Evolutionary conservation across 371 early-diverging fungal genomes (phyloP).

Genomic region (Blyttiomyces sp.): DNA sequence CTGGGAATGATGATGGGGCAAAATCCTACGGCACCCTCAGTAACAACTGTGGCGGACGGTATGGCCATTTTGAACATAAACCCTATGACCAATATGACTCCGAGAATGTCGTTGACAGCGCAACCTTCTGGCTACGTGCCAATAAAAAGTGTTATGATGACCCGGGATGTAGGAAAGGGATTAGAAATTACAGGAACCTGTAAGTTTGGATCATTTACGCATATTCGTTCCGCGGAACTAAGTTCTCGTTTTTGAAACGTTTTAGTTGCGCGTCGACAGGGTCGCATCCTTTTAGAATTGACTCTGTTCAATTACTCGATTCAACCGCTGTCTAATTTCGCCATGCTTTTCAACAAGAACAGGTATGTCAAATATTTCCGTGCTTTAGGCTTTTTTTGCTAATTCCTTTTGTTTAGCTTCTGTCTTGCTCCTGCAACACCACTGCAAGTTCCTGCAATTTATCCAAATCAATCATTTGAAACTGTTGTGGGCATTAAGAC

Average conservation of each 20-base stretch:
- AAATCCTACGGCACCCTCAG: background rate
- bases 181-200: constrained; percentile 45
- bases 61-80: background rate
- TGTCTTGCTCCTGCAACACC: constrained; percentile 30
- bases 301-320: constrained; percentile 25
- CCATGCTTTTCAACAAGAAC: constrained; percentile 54
- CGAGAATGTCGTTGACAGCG: constrained; percentile 4
- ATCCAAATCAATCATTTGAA: constrained; percentile 26
- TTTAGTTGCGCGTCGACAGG: constrained; percentile 16
- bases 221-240: too few relatives aligned
- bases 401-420: constrained; percentile 28
- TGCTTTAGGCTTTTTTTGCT: constrained; percentile 2
- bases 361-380: constrained; percentile 24
- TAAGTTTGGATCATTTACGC: constrained; percentile 7
- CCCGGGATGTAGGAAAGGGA: constrained; percentile 36
- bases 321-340: constrained; percentile 38
- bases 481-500: constrained; percentile 20
- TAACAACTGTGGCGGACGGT: background rate
- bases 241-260: constrained; percentile 11
- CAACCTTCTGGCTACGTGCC: constrained; percentile 11
- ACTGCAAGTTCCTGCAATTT: constrained; percentile 22
- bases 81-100: background rate
- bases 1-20: too few relatives aligned
- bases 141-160: constrained; percentile 22
- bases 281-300: constrained; percentile 5